Percentiles rank a stretch among this genome's conserved stretches.
Conservation (phyloP, 306 rosid species). For the Coriaria nepalensis region DNA sequence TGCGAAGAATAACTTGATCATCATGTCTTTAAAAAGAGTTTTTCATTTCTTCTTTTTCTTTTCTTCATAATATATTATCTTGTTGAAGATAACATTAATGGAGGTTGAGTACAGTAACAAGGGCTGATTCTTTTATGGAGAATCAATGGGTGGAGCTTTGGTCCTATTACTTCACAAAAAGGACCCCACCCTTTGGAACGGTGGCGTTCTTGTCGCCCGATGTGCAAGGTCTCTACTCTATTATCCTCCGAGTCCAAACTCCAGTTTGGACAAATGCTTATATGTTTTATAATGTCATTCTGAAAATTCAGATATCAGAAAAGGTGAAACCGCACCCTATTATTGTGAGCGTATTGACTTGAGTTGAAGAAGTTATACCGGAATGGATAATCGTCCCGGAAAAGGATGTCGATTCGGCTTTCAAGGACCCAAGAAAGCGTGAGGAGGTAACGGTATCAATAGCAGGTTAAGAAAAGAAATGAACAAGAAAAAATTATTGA, state of each 20-base stretch:
- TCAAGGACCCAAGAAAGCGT: constrained; percentile 57
- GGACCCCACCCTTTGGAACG: constrained; percentile 62
- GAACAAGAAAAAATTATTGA: not conserved
- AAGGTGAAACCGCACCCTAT: constrained; percentile 63
- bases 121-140: constrained; percentile 68
- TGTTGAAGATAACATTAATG: too few relatives aligned
- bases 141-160: constrained; percentile 94
- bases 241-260: too few relatives aligned
- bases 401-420: constrained; percentile 56
- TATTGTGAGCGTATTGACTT: constrained; percentile 40
- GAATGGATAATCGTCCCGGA: constrained; percentile 82
- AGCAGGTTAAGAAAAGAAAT: not conserved
- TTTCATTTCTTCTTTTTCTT: too few relatives aligned
- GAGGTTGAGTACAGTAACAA: constrained; percentile 36
- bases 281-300: not conserved
- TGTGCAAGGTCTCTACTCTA: constrained; percentile 56
- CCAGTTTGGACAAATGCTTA: not conserved
- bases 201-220: constrained; percentile 86
- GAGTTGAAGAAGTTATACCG: constrained; percentile 54
- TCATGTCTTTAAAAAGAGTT: too few relatives aligned
- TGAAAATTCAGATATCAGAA: constrained; percentile 54
- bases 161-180: constrained; percentile 52
- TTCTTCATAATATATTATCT: too few relatives aligned
- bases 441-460: constrained; percentile 41
- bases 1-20: too few relatives aligned